Conservation (phyloP, 2,329 filamentous ascomycete species). For the Fulvia fulva region DNA sequence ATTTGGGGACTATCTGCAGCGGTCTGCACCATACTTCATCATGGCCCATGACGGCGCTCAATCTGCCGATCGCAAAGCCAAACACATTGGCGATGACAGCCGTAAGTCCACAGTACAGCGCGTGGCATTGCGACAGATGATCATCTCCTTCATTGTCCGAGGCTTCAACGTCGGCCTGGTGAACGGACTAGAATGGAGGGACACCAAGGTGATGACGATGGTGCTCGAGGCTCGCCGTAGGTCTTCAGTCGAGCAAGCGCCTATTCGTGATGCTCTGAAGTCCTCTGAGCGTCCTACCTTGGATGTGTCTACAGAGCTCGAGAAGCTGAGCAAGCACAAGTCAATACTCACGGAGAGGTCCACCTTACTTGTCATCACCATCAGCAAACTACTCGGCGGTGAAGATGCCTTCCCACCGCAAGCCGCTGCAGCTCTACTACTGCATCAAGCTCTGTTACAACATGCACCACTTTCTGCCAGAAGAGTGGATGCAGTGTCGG, state of each 20-base stretch:
- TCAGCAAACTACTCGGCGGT: slow-evolving; percentile 19
- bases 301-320: slow-evolving; percentile 15
- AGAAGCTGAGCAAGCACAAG: slow-evolving; percentile 13
- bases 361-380: slow-evolving; percentile 23
- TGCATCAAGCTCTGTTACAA: slow-evolving; percentile 30
- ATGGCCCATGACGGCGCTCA: slow-evolving; percentile 62
- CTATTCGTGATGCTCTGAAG: background rate
- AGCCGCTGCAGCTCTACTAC: slow-evolving; percentile 22
- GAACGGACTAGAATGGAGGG: slow-evolving; percentile 59
- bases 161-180: slow-evolving; percentile 61
- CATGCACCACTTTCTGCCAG: slow-evolving; percentile 31
- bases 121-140: slow-evolving; percentile 43
- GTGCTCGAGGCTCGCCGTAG: slow-evolving; percentile 37
- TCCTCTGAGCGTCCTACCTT: slow-evolving; percentile 6
- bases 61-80: slow-evolving; percentile 21
- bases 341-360: slow-evolving; percentile 27
- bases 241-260: slow-evolving; percentile 11
- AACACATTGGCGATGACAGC: slow-evolving; percentile 14
- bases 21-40: slow-evolving; percentile 60
- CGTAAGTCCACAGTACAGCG: slow-evolving; percentile 15
- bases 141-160: slow-evolving; percentile 52
- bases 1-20: slow-evolving; percentile 55
- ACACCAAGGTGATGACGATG: slow-evolving; percentile 58
- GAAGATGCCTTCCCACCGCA: background rate
- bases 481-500: slow-evolving; percentile 18